Evolutionary conservation across 495 filamentous ascomycete genomes (phyloP).

Genomic region (Penicillium fimorum): DNA sequence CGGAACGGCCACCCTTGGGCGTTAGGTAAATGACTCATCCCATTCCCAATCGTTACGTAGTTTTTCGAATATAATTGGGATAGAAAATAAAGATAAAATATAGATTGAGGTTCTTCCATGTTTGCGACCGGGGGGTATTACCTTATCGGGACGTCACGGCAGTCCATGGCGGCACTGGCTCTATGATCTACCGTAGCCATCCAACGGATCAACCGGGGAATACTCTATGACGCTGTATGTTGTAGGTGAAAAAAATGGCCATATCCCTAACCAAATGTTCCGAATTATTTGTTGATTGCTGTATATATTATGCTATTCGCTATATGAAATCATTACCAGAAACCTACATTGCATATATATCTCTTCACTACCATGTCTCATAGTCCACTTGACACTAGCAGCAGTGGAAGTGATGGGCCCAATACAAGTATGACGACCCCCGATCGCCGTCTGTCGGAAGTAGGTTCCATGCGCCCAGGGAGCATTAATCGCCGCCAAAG

Average conservation of each 20-base stretch:
- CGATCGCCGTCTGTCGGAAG: conserved; percentile 7
- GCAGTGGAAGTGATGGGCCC: conserved; percentile 14
- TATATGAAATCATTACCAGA: background rate
- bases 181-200: background rate
- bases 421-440: conserved; percentile 3
- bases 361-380: conserved; percentile 8
- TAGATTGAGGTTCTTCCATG: too few relatives aligned
- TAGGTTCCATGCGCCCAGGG: conserved; percentile 1
- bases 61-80: too few relatives aligned
- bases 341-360: background rate
- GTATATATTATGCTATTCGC: background rate
- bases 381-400: background rate
- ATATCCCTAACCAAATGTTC: background rate
- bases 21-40: too few relatives aligned
- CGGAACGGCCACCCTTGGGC: too few relatives aligned
- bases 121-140: too few relatives aligned
- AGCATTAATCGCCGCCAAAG: conserved; percentile 26
- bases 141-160: background rate
- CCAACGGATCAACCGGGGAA: conserved; percentile 14
- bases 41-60: too few relatives aligned
- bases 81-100: too few relatives aligned
- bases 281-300: background rate
- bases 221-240: conserved; percentile 18
- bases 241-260: conserved; percentile 6
- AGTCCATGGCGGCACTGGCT: background rate